Percentiles rank a stretch among this genome's conserved stretches.
These are phyloP conservation scores for Drechslera avenae DNA, from an alignment of 2,329 filamentous ascomycete species.

Conservation along the genomic window DNA sequence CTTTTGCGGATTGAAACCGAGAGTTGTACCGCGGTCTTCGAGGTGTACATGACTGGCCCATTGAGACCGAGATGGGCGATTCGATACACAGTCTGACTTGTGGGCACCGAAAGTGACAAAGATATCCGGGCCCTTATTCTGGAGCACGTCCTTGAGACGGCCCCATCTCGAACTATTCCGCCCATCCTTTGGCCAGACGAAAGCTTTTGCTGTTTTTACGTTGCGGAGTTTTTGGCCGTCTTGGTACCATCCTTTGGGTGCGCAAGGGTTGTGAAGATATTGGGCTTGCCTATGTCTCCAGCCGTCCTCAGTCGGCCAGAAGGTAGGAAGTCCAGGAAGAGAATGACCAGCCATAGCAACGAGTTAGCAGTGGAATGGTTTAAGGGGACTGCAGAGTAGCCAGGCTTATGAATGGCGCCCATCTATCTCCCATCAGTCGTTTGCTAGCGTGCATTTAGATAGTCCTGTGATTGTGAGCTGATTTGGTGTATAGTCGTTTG, in stretches of 20 bases:
- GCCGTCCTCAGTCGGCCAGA: slow-evolving; percentile 12
- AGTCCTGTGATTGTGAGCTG: background rate
- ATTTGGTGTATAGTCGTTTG: slow-evolving; percentile 14
- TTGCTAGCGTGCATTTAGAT: slow-evolving; percentile 2
- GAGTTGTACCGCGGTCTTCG: slow-evolving; percentile 24
- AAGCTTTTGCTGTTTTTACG: slow-evolving; percentile 48
- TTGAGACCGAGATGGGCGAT: slow-evolving; percentile 43
- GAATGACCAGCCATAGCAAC: slow-evolving; percentile 2
- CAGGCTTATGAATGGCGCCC: background rate
- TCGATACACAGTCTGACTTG: slow-evolving; percentile 45
- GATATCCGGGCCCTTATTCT: slow-evolving; percentile 53
- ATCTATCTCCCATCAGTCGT: background rate
- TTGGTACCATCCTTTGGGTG: slow-evolving; percentile 34
- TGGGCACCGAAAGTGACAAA: slow-evolving; percentile 50
- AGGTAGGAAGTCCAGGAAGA: background rate
- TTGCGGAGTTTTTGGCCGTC: slow-evolving; percentile 22
- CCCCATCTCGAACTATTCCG: slow-evolving; percentile 45
- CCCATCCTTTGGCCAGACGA: slow-evolving; percentile 54
- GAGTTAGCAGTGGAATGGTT: background rate
- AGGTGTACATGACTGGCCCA: slow-evolving; percentile 47
- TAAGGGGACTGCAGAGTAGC: background rate
- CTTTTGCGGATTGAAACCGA: slow-evolving; percentile 18
- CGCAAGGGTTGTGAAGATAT: slow-evolving; percentile 17
- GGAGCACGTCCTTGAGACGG: slow-evolving; percentile 51
- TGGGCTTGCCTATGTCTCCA: slow-evolving; percentile 25